Base-by-base conservation (phyloP, 768 basidiomycete genomes). In the Chalciporus pseudorubinellus region DNA sequence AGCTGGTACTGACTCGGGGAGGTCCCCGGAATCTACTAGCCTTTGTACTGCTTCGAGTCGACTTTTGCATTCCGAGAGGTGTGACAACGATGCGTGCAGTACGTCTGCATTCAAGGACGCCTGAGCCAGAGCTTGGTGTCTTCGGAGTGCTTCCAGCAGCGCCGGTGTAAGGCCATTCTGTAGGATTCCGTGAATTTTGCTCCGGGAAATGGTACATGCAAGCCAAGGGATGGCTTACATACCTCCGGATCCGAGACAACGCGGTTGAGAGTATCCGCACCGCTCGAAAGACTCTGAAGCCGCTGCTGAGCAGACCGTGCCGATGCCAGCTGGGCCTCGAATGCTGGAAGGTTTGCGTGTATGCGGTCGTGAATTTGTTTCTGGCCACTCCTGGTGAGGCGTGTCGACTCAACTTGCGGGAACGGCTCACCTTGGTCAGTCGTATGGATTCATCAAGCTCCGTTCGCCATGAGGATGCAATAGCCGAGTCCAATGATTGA, bases 391-490 rank as follows among this genome's bases (percentile, higher is more conserved):
- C 7, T 41, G 42, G 60, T 60, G 24, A 44, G 22, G 55, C n/a
- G 12, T 21, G 38, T 21, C 45, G 21, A 26, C 26, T 18, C 38
- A 39, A 52, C 29, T 24, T 49, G 48, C 1, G 46, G 29, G 46
- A 53, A 38, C 41, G 44, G 29, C 46, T 44, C 61, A 91, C 92
- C 76, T 90, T 89, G 11, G 87, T 90, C 31, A 74, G 71, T 20
- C 71, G 70, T 53, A 94, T 88, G 12, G 84, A 82, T 41, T 79
- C 76, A 58, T 94, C 83, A 24, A 95, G 75, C 63, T 89, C 86
- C 1, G 71, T 64, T 34, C 89, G 71, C 88, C 89, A 92, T 51
- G 82, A 83, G 26, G 78, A 71, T 12, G 84, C 85, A 46, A 87
- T 63, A 29, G 75, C 61, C 36, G 87, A 80, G 58, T 75, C 83